Evolutionary conservation across 805 yeast species (phyloP), one percentile per base, ranked within the genome.

Genomic region (Starmerella apicola): DNA sequence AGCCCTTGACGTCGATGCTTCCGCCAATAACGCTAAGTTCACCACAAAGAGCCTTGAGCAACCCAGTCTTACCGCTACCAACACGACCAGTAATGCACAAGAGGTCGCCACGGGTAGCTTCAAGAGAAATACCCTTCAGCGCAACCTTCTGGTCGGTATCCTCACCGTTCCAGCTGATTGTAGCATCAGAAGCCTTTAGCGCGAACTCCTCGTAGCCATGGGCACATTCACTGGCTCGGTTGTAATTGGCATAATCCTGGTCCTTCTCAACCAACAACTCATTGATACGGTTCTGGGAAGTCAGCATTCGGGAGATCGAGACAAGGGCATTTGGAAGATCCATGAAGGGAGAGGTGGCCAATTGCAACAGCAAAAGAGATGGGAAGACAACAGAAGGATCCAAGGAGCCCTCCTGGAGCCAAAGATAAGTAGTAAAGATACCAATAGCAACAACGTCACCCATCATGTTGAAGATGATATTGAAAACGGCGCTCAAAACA

Each of bases 301-400:
- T 64, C 42, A 84, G 78, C 2, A 95, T 85, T 57, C 88, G 96
- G 44, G 86, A 77, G 34, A 83, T 62, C 30, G 80, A 67, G 15
- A 94, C 79, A 46, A 91, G 72, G 8, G 86, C 84, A 72, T 74
- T 80, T 32, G 99, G 99, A 41, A 91, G 68, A 17, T 81, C 81
- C 29, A 91, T 85, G 48, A 91, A 69, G 33, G 98, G 97, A 71
- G 84, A 81, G 0, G 82, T 71, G 42, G 91, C 70, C 52, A 85
- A 64, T 57, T 84, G 85, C 55, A 72, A 68, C 42, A 72, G 58
- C 8, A 74, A 56, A 50, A 72, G 60, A 2, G 74, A 69, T 1
- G 78, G 79, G 63, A 75, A 75, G 2, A 91, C 94, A 44, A 88
- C 68, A 50, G 86, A 97, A 1, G 96, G 81, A 1, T 85, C 70